phyloP scores from a whole-genome alignment of 805 yeast species.

The Vanderwaltozyma yarrowii region DNA sequence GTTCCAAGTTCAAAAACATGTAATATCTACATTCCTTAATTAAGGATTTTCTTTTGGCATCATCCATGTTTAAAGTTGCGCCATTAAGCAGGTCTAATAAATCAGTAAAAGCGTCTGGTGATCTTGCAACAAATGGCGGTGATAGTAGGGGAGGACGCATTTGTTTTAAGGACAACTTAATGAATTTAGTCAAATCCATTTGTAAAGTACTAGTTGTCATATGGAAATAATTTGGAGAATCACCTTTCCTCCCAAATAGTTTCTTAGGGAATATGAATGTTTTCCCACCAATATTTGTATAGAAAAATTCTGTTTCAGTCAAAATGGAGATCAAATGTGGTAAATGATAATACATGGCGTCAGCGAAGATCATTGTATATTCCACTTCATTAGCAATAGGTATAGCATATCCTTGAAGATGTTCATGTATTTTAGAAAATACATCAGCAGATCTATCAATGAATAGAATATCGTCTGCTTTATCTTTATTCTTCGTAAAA shows the following conservation, averaged over 20 bases:
- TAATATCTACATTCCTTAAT: constrained; percentile 68
- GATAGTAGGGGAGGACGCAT: constrained; percentile 73
- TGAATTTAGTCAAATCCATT: constrained; percentile 37
- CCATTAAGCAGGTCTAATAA: constrained; percentile 50
- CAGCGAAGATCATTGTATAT: constrained; percentile 53
- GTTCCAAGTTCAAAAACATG: constrained; percentile 66
- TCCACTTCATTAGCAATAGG: constrained; percentile 49
- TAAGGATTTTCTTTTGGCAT: constrained; percentile 46
- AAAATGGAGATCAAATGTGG: constrained; percentile 43
- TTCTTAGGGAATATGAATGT: constrained; percentile 50
- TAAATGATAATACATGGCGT: constrained; percentile 62
- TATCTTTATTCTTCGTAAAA: constrained; percentile 30
- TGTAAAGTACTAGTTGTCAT: constrained; percentile 46
- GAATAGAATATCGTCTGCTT: constrained; percentile 33
- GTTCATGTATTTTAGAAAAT: constrained; percentile 56
- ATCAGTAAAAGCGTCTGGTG: constrained; percentile 44
- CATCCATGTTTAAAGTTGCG: constrained; percentile 38
- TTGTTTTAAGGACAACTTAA: constrained; percentile 31
- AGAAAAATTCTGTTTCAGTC: constrained; percentile 43
- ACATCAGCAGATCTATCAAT: constrained; percentile 68
- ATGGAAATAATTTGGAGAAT: constrained; percentile 68
- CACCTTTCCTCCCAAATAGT: constrained; percentile 50
- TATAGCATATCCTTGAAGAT: constrained; percentile 73
- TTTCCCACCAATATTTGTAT: constrained; percentile 46
- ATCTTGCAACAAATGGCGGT: constrained; percentile 42